Percentiles rank a stretch among this genome's conserved stretches.
Evolutionary conservation across 257 asterid genomes (phyloP).

Genomic region (Gentiana macrophylla): DNA sequence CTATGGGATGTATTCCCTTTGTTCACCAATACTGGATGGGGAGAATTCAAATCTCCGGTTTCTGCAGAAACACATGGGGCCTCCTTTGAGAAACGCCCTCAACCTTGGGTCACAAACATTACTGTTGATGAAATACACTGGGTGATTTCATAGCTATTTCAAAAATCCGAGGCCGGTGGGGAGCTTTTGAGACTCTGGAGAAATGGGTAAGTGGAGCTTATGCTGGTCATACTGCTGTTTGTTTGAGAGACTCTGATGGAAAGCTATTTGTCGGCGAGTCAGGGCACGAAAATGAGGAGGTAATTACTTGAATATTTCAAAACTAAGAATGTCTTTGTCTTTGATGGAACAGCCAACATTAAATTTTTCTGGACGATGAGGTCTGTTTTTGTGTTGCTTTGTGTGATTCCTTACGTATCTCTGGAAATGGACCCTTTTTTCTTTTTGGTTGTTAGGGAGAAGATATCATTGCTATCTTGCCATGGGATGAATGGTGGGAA

Average conservation of each 20-base stretch:
- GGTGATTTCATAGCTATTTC: constrained; percentile 81
- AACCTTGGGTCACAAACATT: constrained; percentile 72
- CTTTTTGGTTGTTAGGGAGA: constrained; percentile 42
- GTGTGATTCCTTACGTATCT: background rate
- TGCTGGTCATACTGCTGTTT: constrained; percentile 86
- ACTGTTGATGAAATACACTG: constrained; percentile 51
- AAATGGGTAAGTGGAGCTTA: constrained; percentile 87
- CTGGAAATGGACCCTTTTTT: background rate
- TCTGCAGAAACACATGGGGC: constrained; percentile 83
- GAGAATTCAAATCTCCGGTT: constrained; percentile 66
- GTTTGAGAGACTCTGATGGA: constrained; percentile 69
- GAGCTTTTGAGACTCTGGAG: constrained; percentile 85
- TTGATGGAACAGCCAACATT: background rate
- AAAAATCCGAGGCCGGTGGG: constrained; percentile 83
- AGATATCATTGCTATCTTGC: constrained; percentile 63
- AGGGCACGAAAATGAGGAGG: constrained; percentile 76
- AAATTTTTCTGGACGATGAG: background rate
- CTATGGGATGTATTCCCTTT: constrained; percentile 83
- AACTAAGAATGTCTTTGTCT: background rate
- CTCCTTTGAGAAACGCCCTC: constrained; percentile 61
- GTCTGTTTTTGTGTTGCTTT: background rate
- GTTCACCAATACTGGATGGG: constrained; percentile 61
- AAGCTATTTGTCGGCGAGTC: constrained; percentile 91
- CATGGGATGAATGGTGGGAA: constrained; percentile 98
- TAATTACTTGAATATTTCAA: constrained; percentile 14